Evolutionary conservation across 2,329 filamentous ascomycete species (phyloP).

Genomic region (Curvularia hawaiiensis): DNA sequence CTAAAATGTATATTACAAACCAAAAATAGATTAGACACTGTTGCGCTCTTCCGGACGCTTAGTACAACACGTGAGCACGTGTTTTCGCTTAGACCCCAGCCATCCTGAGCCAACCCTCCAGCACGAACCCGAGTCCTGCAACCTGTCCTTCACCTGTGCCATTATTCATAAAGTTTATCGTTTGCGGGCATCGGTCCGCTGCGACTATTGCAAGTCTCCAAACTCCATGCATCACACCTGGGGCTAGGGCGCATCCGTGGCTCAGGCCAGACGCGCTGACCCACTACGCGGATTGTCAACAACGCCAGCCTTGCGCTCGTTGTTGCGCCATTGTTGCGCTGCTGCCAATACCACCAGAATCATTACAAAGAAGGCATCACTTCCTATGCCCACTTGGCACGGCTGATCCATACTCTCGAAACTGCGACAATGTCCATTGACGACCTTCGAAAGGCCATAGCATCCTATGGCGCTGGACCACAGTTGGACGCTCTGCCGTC

Average conservation of each 20-base stretch:
- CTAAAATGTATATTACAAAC: background rate
- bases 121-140: slow-evolving; percentile 1
- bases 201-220: background rate
- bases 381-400: background rate
- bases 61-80: slow-evolving; percentile 11
- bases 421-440: slow-evolving; percentile 10
- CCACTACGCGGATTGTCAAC: slow-evolving; percentile 2
- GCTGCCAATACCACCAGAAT: background rate
- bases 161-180: background rate
- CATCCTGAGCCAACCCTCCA: background rate
- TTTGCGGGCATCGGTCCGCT: background rate
- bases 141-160: slow-evolving; percentile 3
- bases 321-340: background rate
- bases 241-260: background rate
- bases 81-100: slow-evolving; percentile 6
- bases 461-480: slow-evolving; percentile 4
- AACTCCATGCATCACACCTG: background rate
- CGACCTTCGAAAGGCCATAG: slow-evolving; percentile 5
- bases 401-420: background rate
- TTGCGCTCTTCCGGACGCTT: background rate
- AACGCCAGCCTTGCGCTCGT: background rate
- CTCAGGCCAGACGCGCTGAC: slow-evolving; percentile 6
- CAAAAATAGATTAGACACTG: background rate
- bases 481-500: slow-evolving; percentile 13
- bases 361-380: background rate